These are phyloP conservation scores for Amaranthus tricolor DNA, from an alignment of 179 eudicot genomes.

Conservation along the genomic window DNA sequence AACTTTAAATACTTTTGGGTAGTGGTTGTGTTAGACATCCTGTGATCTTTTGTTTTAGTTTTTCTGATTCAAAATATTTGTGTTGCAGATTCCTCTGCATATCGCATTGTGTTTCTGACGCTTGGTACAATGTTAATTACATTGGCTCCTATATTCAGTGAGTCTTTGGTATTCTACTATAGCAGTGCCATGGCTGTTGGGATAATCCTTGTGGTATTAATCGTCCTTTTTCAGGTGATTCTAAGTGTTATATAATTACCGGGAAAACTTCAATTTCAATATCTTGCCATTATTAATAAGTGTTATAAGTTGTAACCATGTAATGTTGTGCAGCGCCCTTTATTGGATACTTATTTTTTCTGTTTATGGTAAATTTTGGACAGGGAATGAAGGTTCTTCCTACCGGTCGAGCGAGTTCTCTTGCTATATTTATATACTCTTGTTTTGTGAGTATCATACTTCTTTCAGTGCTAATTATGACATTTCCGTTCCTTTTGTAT, in stretches of 20 bases:
- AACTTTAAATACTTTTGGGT: not conserved
- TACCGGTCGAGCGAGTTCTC: constrained; percentile 76
- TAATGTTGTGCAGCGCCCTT: not conserved
- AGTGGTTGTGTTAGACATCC: not conserved
- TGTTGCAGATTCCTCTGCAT: constrained; percentile 62
- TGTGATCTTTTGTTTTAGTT: constrained; percentile 2
- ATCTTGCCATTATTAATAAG: not conserved
- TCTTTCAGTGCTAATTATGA: constrained; percentile 21
- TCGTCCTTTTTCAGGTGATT: constrained; percentile 88
- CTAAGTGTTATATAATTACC: not conserved
- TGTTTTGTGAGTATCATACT: constrained; percentile 53
- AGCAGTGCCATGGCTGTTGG: constrained; percentile 92
- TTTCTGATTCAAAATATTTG: not conserved
- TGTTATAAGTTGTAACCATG: not conserved
- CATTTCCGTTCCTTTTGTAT: constrained; percentile 3
- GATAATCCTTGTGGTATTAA: constrained; percentile 70
- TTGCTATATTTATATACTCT: constrained; percentile 69
- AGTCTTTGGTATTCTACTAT: constrained; percentile 81
- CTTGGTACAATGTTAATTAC: constrained; percentile 60
- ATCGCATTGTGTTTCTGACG: constrained; percentile 62
- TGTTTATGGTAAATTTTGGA: constrained; percentile 12
- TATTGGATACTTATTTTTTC: not conserved
- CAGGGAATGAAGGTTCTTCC: constrained; percentile 99
- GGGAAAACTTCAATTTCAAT: not conserved
- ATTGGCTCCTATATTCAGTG: constrained; percentile 70